Evolutionary conservation across 2,329 filamentous ascomycete species (phyloP), one percentile per base, ranked within the genome.

Genomic region (Bipolaris oryzae): DNA sequence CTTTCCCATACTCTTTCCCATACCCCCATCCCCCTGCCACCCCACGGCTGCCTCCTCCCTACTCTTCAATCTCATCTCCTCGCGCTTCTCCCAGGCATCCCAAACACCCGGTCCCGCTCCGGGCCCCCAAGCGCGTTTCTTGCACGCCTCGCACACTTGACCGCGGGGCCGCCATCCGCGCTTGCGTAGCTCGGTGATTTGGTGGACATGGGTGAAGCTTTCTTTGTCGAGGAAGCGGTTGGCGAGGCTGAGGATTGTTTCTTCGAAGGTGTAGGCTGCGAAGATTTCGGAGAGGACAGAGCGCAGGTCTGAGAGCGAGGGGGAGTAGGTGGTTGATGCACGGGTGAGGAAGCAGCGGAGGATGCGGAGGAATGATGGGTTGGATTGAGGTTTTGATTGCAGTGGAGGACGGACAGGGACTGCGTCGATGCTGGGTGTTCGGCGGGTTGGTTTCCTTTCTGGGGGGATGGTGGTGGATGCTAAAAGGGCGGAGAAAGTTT

Each of bases 261-360:
- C 91, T 75, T 99, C 95, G 73, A 98, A 97, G 0, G 92, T 89
- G 73, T 99, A 99, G 0, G 95, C 94, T 0, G 94, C 88, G 77
- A 99, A 98, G 53, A 99, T 94, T 11, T 93, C 95, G 1, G 87
- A 82, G 1, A 99, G 84, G 0, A 98, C 93, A 6, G 86, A 85
- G 42, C 95, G 89, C 3, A 99, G 83, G 72, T 98, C 92, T 1
- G 91, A 89, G 1, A 99, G 82, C 11, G 90, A 96, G 0, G 95
- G 93, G 0, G 92, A 96, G 23, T 68, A 68, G 16, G 89, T 87
- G 21, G 86, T 84, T 0, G 92, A 89, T 0, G 93, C 94, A 43
- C 91, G 87, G 0, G 89, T 87, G 28, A 99, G 85, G 74, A 99
- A 99, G 5, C 91, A 90, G 46, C 92, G 88, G 13, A 99, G 82